A percentile compares a stretch with the other conserved stretches of the same genome.
Conservation (phyloP, 2,329 filamentous ascomycete genomes). For the Colletotrichum tabaci region DNA sequence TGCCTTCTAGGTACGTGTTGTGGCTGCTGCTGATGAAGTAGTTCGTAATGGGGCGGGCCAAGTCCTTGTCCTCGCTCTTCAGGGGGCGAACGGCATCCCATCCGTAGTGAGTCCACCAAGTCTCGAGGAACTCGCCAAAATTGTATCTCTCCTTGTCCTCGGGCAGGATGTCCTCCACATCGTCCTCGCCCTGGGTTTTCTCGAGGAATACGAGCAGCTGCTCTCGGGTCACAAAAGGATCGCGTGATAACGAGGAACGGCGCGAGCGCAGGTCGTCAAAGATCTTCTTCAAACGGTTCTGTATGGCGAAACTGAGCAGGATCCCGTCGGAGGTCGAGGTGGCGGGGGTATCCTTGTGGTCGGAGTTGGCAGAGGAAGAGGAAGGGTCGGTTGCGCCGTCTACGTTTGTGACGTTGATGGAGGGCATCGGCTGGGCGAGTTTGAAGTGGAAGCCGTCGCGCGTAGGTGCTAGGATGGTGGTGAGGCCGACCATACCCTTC, state of each 20-base stretch:
- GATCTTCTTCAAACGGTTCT: conserved; percentile 62
- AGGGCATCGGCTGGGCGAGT: conserved; percentile 41
- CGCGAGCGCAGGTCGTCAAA: conserved; percentile 62
- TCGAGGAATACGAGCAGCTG: conserved; percentile 66
- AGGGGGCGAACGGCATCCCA: conserved; percentile 62
- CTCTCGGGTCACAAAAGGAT: conserved; percentile 50
- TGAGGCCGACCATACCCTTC: conserved; percentile 52
- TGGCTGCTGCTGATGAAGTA: conserved; percentile 97
- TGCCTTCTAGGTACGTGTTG: conserved; percentile 92
- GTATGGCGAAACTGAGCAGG: conserved; percentile 64
- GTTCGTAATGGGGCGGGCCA: conserved; percentile 81
- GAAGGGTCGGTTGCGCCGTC: conserved; percentile 38
- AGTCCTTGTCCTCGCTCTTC: conserved; percentile 65
- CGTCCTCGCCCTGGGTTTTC: conserved; percentile 62
- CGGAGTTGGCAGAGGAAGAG: conserved; percentile 27
- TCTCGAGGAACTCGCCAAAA: conserved; percentile 65
- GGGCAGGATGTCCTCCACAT: conserved; percentile 48
- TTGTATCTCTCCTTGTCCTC: conserved; percentile 59
- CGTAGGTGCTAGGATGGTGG: conserved; percentile 50
- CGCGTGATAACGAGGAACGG: conserved; percentile 49
- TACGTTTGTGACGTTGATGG: conserved; percentile 42
- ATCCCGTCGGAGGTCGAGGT: conserved; percentile 47
- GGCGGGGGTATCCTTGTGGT: conserved; percentile 29
- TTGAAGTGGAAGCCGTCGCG: conserved; percentile 48
- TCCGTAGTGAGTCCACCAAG: conserved; percentile 61